Evolutionary conservation across 1,284 basidiomycete species (phyloP), one percentile per base, ranked within the genome.

Genomic region (Cutaneotrichosporon curvatum): DNA sequence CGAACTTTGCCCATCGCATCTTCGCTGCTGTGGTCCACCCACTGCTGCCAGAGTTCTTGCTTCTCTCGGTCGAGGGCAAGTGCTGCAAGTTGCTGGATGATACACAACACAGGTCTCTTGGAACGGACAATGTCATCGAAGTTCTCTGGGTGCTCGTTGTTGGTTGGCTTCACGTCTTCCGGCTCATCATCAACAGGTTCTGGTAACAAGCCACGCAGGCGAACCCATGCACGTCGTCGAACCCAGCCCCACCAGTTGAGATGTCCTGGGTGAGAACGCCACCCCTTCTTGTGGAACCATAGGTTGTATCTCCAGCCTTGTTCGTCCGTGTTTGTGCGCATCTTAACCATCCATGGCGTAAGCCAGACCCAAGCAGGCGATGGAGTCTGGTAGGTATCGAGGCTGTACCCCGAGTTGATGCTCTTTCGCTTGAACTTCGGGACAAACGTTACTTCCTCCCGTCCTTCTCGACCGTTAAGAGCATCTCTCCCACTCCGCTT

Each of bases 291-390:
- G 39, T 59, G 66, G 51, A 72, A 72, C 51, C 63, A 65, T 21
- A 60, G 60, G 47, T 72, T 72, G 50, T 72, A 73, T 51, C 62
- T 52, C 70, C 70, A 73, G 14, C 72, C 72, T 18, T 59, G 58
- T 46, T 73, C 71, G 45, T 73, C 72, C 14, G 70, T 68, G 16
- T 68, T 65, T 10, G 50, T 46, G 2, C 65, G 60, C 71, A 73
- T 73, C 49, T 71, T 71, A 42, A 68, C 57, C 60, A 72, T 65
- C 72, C 72, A 73, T 0, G 63, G 60, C 4, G 68, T 69, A 7
- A 70, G 39, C 63, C 67, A 73, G 20, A 53, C 47, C 72, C 72
- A 73, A 14, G 59, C 59, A 2, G 70, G 64, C 19, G 59, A 59
- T 9, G 69, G 64, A 0, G 63, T 59, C 48, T 72, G 68, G 45